A percentile compares a stretch with the other conserved stretches of the same genome.
phyloP scores from a whole-genome alignment of 352 stramenopile genomes.

The Phytopythium kandeliae region DNA sequence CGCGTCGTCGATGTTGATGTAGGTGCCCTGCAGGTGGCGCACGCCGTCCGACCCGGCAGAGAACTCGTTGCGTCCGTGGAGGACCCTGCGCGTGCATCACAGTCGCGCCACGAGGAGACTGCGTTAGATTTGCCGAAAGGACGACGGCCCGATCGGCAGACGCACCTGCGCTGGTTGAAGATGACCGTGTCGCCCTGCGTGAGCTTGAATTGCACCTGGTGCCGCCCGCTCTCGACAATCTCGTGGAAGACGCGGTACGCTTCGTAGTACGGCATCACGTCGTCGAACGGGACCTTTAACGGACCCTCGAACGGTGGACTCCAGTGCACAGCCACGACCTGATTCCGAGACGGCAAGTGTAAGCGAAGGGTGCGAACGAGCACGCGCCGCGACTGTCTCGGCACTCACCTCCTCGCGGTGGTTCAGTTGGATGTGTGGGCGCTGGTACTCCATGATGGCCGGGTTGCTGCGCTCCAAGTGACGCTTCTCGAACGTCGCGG shows the following conservation, averaged over 20 bases:
- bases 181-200: conserved; percentile 76
- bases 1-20: conserved; percentile 86
- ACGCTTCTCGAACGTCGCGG: conserved; percentile 93
- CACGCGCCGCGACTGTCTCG: no score
- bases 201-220: conserved; percentile 75
- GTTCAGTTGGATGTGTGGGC: conserved; percentile 91
- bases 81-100: conserved; percentile 21
- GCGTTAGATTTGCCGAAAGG: no score
- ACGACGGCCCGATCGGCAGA: no score
- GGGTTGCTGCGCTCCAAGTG: conserved; percentile 85
- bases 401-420: conserved; percentile 59
- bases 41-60: conserved; percentile 56
- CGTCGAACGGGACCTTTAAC: conserved; percentile 70
- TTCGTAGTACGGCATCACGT: conserved; percentile 74
- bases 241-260: conserved; percentile 78
- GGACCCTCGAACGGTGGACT: conserved; percentile 93
- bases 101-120: no score
- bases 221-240: conserved; percentile 67
- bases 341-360: neutral
- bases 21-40: conserved; percentile 81
- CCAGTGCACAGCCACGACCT: conserved; percentile 91
- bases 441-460: conserved; percentile 91
- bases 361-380: no score
- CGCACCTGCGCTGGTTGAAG: conserved; percentile 77
- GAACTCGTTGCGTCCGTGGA: conserved; percentile 80